Evolutionary conservation across 2,329 filamentous ascomycete genomes (phyloP).

Genomic region (Paracoccidioides brasiliensis): DNA sequence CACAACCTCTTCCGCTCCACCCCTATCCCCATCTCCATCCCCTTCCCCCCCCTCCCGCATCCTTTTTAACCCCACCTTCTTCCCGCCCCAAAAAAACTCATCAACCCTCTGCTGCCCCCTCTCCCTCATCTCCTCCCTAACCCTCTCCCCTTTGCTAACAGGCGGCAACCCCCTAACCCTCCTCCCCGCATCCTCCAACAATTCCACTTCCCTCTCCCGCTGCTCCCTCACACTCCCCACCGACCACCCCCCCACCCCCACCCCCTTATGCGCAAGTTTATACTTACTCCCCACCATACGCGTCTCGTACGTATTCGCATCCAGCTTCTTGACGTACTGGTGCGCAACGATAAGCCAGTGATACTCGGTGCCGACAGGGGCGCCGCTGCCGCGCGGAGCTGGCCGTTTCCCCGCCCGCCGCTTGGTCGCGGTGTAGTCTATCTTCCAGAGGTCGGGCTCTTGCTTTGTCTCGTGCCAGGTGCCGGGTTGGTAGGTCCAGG

Average conservation of each 20-base stretch:
- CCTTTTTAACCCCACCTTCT: neutral
- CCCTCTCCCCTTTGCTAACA: constrained; percentile 21
- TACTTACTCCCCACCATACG: constrained; percentile 23
- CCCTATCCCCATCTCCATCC: neutral
- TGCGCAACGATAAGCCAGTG: constrained; percentile 25
- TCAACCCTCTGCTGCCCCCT: constrained; percentile 23
- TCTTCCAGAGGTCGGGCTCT: constrained; percentile 24
- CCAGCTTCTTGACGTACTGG: constrained; percentile 25
- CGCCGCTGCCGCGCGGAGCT: constrained; percentile 23
- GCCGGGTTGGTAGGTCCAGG: constrained; percentile 26
- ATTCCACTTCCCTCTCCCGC: constrained; percentile 21
- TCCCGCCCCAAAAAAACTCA: constrained; percentile 16
- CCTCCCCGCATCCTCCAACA: constrained; percentile 23
- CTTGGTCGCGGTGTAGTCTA: constrained; percentile 23
- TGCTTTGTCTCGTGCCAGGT: constrained; percentile 25
- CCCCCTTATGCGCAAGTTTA: constrained; percentile 20
- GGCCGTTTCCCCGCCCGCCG: constrained; percentile 7
- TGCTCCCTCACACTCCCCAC: constrained; percentile 24
- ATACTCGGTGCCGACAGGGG: constrained; percentile 23
- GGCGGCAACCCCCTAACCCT: constrained; percentile 22
- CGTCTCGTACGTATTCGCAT: constrained; percentile 26
- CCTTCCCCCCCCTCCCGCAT: constrained; percentile 12
- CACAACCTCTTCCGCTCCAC: neutral
- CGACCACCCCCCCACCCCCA: constrained; percentile 20
- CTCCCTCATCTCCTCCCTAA: constrained; percentile 20